Evolutionary conservation across 2,329 filamentous ascomycete species (phyloP), one percentile per base, ranked within the genome.

Genomic region (Alternaria sp.): DNA sequence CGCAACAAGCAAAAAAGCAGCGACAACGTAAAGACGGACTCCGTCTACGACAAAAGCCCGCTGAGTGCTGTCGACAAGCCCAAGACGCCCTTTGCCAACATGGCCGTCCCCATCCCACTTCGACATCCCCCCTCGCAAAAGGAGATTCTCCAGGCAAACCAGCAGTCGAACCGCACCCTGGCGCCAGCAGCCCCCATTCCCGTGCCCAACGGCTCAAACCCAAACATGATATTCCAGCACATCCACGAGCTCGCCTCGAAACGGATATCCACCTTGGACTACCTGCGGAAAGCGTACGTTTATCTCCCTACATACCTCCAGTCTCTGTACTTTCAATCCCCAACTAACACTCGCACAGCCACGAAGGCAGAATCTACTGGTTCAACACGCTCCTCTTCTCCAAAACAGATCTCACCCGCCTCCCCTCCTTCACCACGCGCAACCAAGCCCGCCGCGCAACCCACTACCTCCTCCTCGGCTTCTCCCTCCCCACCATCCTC

Each of bases 341-440:
- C 22, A 22, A 22, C 22, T 22, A 22, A 22, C 22, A 22, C 14
- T 53, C 2, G n/a, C 7, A 53, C 76, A 97, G 93, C 28, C 94
- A 99, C 76, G 93, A 97, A 81, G 94, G 94, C 62, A 90, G 93
- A 60, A 89, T 97, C 43, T 98, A 97, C 83, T 98, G 95, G 94
- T 97, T 98, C 84, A 97, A 97, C 81, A 97, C 95, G 0, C 88
- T 97, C 62, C 91, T 97, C 74, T 97, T 97, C 80, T 92, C 93
- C 67, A 91, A 92, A 72, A 80, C 87, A 30, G 93, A 97, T 78
- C 85, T 98, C 34, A 83, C 86, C 53, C 89, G 90, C 74, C 90
- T 97, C 83, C 90, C 94, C 46, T 97, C 93, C 75, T 94, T 96
- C 75, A 92, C 96, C 60, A 83, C 88, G 4, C 89, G 91, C 66